Percentiles rank a stretch among this genome's conserved stretches.
phyloP scores from a whole-genome alignment of 345 rosid species.

The Raphanus raphanistrum region DNA sequence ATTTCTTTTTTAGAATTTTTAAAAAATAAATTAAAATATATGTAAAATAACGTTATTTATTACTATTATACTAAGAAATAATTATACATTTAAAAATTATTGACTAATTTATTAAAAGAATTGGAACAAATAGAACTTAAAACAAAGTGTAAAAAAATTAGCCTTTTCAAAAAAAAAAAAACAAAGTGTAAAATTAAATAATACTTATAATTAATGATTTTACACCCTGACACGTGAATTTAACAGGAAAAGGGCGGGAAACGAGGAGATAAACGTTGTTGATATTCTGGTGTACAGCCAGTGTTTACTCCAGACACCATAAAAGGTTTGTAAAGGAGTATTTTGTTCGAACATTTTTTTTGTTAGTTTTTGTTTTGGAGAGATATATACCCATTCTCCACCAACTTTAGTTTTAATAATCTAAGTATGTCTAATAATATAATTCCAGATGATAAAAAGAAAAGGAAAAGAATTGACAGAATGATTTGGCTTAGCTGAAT shows the following conservation, averaged over 20 bases:
- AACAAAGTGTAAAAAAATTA: background rate
- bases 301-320: background rate
- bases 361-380: background rate
- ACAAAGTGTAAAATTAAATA: no score
- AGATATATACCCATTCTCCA: background rate
- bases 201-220: no score
- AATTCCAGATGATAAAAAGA: background rate
- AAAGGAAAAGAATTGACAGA: background rate
- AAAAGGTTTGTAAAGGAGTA: background rate
- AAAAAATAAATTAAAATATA: no score
- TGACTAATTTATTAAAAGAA: background rate
- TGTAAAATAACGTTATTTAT: no score
- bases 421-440: background rate
- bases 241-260: background rate
- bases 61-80: background rate
- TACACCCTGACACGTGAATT: background rate
- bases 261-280: background rate
- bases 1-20: no score
- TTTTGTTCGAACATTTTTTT: background rate
- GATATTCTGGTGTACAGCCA: background rate
- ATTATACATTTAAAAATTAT: no score
- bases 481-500: background rate
- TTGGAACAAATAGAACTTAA: background rate
- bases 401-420: background rate
- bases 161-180: no score